Conservation (phyloP, 1,139 yeast species). For the Pichia cactophila region DNA sequence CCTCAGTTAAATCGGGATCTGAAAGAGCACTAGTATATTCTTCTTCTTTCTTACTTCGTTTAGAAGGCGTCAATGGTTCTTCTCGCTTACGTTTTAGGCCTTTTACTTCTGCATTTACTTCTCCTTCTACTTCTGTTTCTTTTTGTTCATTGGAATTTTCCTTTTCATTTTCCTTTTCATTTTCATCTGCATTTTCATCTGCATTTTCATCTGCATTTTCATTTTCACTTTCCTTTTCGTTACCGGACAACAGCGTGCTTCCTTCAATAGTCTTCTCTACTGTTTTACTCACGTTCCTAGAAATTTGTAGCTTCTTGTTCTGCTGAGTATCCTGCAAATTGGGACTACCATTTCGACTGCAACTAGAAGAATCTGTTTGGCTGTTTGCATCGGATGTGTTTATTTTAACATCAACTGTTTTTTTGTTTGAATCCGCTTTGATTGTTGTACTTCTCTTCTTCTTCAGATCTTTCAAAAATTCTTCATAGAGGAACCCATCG, state of each 20-base stretch:
- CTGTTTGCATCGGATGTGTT: neutral
- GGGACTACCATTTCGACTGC: neutral
- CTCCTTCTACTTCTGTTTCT: neutral
- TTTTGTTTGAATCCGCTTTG: neutral
- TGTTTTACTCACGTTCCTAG: conserved; percentile 3
- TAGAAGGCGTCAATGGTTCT: neutral
- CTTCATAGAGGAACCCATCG: conserved; percentile 24
- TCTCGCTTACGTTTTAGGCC: neutral
- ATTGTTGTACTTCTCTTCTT: conserved; percentile 6
- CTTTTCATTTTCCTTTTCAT: neutral
- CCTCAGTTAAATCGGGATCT: neutral
- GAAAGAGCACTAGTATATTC: neutral
- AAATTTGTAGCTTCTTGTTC: conserved; percentile 8
- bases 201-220: too few species aligned
- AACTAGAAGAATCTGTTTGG: neutral
- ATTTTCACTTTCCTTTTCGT: neutral
- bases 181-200: too few species aligned
- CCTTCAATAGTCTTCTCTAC: conserved; percentile 3
- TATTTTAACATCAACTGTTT: neutral
- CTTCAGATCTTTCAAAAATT: conserved; percentile 17
- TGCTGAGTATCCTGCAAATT: conserved; percentile 9
- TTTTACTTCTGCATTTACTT: neutral
- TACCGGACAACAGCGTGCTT: neutral
- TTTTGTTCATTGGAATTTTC: neutral
- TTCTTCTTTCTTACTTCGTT: conserved; percentile 4